Base-by-base conservation (phyloP, 2,329 filamentous ascomycete genomes). In the Dactylellina drechsleri region DNA sequence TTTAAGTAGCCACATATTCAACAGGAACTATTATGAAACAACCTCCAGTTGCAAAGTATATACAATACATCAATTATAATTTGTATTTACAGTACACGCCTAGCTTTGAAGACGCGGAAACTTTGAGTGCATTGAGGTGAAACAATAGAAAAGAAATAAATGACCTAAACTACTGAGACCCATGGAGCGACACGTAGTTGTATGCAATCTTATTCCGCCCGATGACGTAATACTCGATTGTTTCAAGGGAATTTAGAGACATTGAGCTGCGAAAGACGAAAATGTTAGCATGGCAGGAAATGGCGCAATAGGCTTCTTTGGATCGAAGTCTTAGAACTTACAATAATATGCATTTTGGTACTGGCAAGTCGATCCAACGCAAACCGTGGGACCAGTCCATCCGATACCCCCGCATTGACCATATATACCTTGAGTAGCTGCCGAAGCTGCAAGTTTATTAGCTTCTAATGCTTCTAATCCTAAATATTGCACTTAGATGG, bases 351-450 rank as follows among this genome's bases (percentile, higher is more conserved):
- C 67, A 76, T 82, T 82, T 8, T 76, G 62, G 45, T 70, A 75
- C 65, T 78, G 77, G 78, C 81, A 82, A 8, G 79, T 82, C 8
- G 79, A 80, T 2, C 81, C 81, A 23, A 77, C 57, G 77, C 81
- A 82, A 77, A 80, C 81, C 1, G 77, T 81, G 5, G 81, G 61
- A 13, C 81, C 81, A 7, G 56, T 78, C 79, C 78, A 82, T 16
- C 80, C 79, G 40, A 77, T 61, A 5, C 81, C 81, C 40, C 81
- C 81, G 62, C 81, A 82, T 67, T 82, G 81, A 1, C 78, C 81
- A 16, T 60, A 75, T 20, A 64, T 40, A 4, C 64, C 64, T 59
- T 75, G 71, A 16, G 15, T n/a, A 13, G 60, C 18, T 23, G 50
- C 49, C 13, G 53, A 41, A 41, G 43, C 68, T 66, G 47, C 16